Percentiles rank a stretch among this genome's conserved stretches.
These are phyloP conservation scores for Melaleuca alternifolia DNA, from an alignment of 345 rosid genomes.

Conservation along the genomic window DNA sequence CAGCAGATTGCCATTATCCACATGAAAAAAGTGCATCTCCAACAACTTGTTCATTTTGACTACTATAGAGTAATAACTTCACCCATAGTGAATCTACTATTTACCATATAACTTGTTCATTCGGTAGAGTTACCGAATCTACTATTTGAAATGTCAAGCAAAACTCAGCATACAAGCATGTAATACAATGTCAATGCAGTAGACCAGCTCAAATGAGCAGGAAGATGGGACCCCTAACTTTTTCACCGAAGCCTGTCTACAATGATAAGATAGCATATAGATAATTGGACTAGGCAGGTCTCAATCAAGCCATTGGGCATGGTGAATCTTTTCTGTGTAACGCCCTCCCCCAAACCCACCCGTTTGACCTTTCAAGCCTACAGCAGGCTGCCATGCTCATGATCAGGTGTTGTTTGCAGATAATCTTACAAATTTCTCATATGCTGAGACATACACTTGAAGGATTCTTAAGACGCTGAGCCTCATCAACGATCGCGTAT, in stretches of 20 bases:
- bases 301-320: not conserved
- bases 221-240: not conserved
- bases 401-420: not conserved
- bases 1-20: not conserved
- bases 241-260: not conserved
- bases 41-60: not conserved
- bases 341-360: not conserved
- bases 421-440: not conserved
- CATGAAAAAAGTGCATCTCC: not conserved
- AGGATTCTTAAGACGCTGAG: constrained; percentile 90
- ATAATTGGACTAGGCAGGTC: not conserved
- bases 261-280: not conserved
- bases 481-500: constrained; percentile 72
- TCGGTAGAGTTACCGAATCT: not conserved
- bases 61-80: not conserved
- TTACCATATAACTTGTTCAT: no score
- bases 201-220: not conserved
- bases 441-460: constrained; percentile 48
- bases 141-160: not conserved
- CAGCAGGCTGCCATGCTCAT: not conserved
- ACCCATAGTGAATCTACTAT: not conserved
- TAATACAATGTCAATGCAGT: not conserved
- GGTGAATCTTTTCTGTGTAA: not conserved
- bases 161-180: not conserved
- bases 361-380: not conserved